Evolutionary conservation across 345 rosid species (phyloP).

Genomic region (Firmiana major): DNA sequence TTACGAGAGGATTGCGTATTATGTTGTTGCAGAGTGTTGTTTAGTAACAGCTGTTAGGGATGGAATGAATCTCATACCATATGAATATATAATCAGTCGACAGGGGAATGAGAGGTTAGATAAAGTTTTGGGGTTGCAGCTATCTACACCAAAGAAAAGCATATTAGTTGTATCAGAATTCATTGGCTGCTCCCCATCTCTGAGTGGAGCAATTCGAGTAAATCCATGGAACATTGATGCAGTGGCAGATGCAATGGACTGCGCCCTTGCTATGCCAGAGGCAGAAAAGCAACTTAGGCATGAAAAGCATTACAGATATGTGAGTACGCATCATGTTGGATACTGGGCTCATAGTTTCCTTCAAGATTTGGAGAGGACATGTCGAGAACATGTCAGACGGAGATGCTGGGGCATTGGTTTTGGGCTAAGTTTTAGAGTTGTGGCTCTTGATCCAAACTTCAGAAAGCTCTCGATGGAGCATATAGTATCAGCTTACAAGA

Average conservation of each 20-base stretch:
- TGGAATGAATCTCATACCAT: conserved; percentile 92
- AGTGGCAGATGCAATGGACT: conserved; percentile 87
- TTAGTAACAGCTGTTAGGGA: conserved; percentile 89
- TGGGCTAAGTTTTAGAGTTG: conserved; percentile 83
- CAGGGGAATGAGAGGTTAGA: conserved; percentile 70
- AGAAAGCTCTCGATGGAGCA: conserved; percentile 79
- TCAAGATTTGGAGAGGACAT: conserved; percentile 81
- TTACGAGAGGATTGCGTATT: conserved; percentile 75
- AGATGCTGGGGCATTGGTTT: conserved; percentile 97
- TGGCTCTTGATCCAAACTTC: conserved; percentile 74
- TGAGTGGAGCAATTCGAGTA: conserved; percentile 87
- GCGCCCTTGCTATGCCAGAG: conserved; percentile 61
- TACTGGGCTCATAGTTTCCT: conserved; percentile 90
- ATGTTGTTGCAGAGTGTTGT: conserved; percentile 89
- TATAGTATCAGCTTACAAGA: conserved; percentile 76
- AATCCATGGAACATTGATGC: conserved; percentile 90
- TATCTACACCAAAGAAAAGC: conserved; percentile 56
- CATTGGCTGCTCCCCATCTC: conserved; percentile 84
- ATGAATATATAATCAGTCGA: conserved; percentile 76
- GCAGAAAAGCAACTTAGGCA: conserved; percentile 80
- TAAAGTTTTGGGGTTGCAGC: conserved; percentile 51
- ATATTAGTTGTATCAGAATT: conserved; percentile 94
- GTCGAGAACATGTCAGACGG: conserved; percentile 55
- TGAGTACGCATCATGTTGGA: conserved; percentile 83
- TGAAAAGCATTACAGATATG: conserved; percentile 86